phyloP scores from a whole-genome alignment of 495 filamentous ascomycete species.

The Lasiosphaeria miniovina region DNA sequence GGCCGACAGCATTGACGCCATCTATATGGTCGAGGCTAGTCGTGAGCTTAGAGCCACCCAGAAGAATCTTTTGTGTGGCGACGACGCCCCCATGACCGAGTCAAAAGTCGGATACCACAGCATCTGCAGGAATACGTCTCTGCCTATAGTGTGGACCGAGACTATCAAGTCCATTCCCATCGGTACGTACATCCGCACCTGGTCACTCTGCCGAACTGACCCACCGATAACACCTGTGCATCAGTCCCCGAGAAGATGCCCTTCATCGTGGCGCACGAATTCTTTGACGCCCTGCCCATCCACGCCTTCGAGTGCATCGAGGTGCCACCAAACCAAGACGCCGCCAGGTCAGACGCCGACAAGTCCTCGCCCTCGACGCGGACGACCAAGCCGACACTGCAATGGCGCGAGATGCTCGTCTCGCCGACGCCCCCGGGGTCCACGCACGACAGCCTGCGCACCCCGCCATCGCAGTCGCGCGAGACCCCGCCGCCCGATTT shows the following conservation, averaged over 20 bases:
- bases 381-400: slow-evolving; percentile 45
- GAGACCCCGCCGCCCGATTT: slow-evolving; percentile 66
- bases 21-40: slow-evolving; percentile 92
- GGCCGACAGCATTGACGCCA: slow-evolving; percentile 69
- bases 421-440: slow-evolving; percentile 57
- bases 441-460: slow-evolving; percentile 42
- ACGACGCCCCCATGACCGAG: slow-evolving; percentile 62
- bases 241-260: slow-evolving; percentile 63
- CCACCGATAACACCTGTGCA: slow-evolving; percentile 8
- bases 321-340: slow-evolving; percentile 47
- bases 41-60: slow-evolving; percentile 70
- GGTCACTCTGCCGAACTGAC: background rate
- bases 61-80: slow-evolving; percentile 77
- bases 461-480: slow-evolving; percentile 54
- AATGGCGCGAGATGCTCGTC: slow-evolving; percentile 89
- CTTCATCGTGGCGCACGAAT: slow-evolving; percentile 94
- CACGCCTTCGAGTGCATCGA: slow-evolving; percentile 78
- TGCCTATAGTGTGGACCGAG: slow-evolving; percentile 85
- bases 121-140: slow-evolving; percentile 66
- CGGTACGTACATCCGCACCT: slow-evolving; percentile 6
- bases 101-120: slow-evolving; percentile 72
- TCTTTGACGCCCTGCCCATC: slow-evolving; percentile 98
- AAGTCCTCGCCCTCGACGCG: slow-evolving; percentile 45
- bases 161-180: slow-evolving; percentile 79
- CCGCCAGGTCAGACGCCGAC: slow-evolving; percentile 37